Conservation (phyloP, 768 basidiomycete genomes). For the Mycena venus region DNA sequence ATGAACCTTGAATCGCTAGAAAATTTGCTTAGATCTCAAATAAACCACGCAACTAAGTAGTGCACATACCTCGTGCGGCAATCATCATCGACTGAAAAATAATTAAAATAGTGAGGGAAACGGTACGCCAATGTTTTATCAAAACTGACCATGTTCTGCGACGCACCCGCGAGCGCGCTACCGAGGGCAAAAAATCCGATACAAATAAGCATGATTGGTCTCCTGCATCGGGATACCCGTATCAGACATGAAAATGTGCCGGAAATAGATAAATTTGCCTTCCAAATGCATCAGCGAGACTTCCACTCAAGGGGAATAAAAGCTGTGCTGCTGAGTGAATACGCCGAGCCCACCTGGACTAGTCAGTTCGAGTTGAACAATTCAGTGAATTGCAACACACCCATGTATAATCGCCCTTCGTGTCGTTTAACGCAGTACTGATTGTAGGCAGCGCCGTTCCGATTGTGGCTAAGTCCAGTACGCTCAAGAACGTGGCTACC, state of each 20-base stretch:
- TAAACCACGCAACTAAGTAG: background rate
- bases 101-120: background rate
- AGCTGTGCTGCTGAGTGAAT: slow-evolving; percentile 54
- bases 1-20: slow-evolving; percentile 41
- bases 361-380: background rate
- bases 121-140: background rate
- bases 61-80: slow-evolving; percentile 45
- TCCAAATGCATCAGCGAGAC: slow-evolving; percentile 50
- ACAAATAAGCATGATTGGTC: slow-evolving; percentile 44
- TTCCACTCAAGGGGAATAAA: slow-evolving; percentile 55
- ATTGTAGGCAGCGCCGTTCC: slow-evolving; percentile 36
- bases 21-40: background rate
- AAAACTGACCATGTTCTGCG: slow-evolving; percentile 48
- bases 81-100: slow-evolving; percentile 48
- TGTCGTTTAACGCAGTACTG: slow-evolving; percentile 30
- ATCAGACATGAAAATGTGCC: background rate
- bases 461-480: slow-evolving; percentile 30
- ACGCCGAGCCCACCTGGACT: slow-evolving; percentile 54
- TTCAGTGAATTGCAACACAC: background rate
- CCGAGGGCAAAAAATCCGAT: slow-evolving; percentile 55
- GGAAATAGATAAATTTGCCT: slow-evolving; percentile 24
- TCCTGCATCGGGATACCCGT: background rate
- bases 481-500: slow-evolving; percentile 30
- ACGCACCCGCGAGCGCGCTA: slow-evolving; percentile 55
- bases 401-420: slow-evolving; percentile 33